Evolutionary conservation across 257 asterid genomes (phyloP).

Genomic region (Orobanche coerulescens): DNA sequence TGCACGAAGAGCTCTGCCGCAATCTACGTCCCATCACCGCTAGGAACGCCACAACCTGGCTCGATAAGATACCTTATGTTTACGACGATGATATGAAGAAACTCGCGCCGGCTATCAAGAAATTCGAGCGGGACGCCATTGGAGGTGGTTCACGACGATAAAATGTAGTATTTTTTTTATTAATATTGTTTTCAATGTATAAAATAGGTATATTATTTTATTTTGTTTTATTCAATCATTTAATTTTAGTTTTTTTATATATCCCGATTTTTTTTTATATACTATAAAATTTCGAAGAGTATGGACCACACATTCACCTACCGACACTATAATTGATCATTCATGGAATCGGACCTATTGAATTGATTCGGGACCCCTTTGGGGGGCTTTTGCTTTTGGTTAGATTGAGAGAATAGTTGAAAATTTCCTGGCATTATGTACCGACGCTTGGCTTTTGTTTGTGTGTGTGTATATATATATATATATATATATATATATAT

Average conservation of each 20-base stretch:
- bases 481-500: no score
- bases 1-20: slow-evolving; percentile 52
- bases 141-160: slow-evolving; percentile 21
- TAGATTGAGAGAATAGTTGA: not conserved
- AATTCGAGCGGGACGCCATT: slow-evolving; percentile 41
- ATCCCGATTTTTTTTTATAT: not conserved
- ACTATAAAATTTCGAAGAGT: not conserved
- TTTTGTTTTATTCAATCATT: no score
- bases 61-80: slow-evolving; percentile 47
- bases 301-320: not conserved
- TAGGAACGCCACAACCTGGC: slow-evolving; percentile 40
- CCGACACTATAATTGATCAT: not conserved
- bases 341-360: not conserved
- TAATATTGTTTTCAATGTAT: not conserved
- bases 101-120: slow-evolving; percentile 42
- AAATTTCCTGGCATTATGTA: not conserved
- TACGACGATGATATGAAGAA: slow-evolving; percentile 47
- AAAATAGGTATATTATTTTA: not conserved
- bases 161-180: not conserved
- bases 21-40: slow-evolving; percentile 32
- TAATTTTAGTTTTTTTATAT: no score
- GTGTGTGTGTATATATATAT: no score
- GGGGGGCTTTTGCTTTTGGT: not conserved
- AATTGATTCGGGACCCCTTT: not conserved
- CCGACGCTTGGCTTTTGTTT: not conserved